Conservation (phyloP, 495 filamentous ascomycete species). For the Baudoinia panamericana region DNA sequence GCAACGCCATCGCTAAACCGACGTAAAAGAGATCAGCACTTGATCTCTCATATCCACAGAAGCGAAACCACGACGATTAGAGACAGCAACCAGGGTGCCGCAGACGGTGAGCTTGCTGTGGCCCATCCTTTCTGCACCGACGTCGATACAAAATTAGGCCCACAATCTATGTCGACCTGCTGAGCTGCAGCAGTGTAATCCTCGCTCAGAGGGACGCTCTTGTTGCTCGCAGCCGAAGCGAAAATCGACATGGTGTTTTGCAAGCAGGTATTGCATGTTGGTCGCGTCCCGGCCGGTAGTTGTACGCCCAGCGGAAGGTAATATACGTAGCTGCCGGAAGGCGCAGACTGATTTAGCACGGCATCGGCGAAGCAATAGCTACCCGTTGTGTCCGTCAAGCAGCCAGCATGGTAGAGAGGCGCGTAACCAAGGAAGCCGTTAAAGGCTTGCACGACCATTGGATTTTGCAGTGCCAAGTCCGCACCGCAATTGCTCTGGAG, state of each 20-base stretch:
- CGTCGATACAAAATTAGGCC: conserved; percentile 26
- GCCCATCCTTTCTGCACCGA: conserved; percentile 8
- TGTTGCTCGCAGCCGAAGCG: conserved; percentile 25
- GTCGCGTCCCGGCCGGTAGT: conserved; percentile 47
- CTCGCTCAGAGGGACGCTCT: conserved; percentile 26
- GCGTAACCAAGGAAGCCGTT: conserved; percentile 58
- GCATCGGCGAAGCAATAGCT: conserved; percentile 73
- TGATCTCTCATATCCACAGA: conserved; percentile 8
- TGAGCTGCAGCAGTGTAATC: conserved; percentile 27
- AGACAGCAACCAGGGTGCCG: background rate
- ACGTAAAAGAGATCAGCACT: conserved; percentile 12
- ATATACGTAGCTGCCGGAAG: conserved; percentile 64
- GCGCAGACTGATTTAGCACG: conserved; percentile 55
- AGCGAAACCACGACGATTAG: background rate
- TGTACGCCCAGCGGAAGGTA: conserved; percentile 65
- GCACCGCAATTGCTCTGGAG: conserved; percentile 47
- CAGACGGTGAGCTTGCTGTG: background rate
- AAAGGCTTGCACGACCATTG: conserved; percentile 61
- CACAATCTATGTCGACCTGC: conserved; percentile 27
- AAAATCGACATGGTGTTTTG: conserved; percentile 29
- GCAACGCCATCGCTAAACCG: conserved; percentile 11
- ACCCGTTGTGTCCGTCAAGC: conserved; percentile 45
- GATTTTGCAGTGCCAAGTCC: conserved; percentile 54
- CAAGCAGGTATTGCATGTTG: conserved; percentile 37
- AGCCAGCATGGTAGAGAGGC: conserved; percentile 64